phyloP scores from a whole-genome alignment of 108 stramenopile species.

The Pseudonitzschia delicatissima region DNA sequence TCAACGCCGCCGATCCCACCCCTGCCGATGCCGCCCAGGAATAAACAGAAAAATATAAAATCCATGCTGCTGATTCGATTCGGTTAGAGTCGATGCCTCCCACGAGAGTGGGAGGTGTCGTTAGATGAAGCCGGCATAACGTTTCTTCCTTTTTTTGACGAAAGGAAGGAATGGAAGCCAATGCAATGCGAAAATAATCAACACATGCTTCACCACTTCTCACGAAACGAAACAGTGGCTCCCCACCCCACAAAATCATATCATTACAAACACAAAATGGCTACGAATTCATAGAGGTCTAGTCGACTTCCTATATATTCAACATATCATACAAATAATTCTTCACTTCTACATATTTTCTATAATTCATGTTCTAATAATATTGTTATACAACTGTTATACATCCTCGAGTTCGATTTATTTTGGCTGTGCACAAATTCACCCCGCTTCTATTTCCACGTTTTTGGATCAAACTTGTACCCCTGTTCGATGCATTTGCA shows the following conservation, averaged over 20 bases:
- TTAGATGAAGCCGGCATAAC: too few relatives aligned
- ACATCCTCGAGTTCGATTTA: too few relatives aligned
- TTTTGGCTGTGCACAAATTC: too few relatives aligned
- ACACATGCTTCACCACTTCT: neutral
- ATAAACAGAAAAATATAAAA: neutral
- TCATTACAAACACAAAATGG: neutral
- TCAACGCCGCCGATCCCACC: neutral
- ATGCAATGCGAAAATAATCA: too few relatives aligned
- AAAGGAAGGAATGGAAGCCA: too few relatives aligned
- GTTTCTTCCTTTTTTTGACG: too few relatives aligned
- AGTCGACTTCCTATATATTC: neutral
- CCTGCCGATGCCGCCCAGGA: slow-evolving; percentile 11
- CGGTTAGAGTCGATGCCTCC: too few relatives aligned
- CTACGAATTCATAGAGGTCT: neutral
- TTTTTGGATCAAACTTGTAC: neutral
- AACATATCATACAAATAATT: neutral
- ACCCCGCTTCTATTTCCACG: too few relatives aligned
- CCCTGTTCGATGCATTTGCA: slow-evolving; percentile 16
- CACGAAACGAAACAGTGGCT: neutral
- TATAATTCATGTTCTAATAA: neutral
- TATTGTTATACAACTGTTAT: too few relatives aligned
- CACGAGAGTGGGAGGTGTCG: too few relatives aligned
- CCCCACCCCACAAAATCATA: neutral
- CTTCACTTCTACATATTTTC: neutral
- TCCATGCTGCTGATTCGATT: too few relatives aligned